phyloP scores from a whole-genome alignment of 768 basidiomycete species.

The Royoungia palumana region DNA sequence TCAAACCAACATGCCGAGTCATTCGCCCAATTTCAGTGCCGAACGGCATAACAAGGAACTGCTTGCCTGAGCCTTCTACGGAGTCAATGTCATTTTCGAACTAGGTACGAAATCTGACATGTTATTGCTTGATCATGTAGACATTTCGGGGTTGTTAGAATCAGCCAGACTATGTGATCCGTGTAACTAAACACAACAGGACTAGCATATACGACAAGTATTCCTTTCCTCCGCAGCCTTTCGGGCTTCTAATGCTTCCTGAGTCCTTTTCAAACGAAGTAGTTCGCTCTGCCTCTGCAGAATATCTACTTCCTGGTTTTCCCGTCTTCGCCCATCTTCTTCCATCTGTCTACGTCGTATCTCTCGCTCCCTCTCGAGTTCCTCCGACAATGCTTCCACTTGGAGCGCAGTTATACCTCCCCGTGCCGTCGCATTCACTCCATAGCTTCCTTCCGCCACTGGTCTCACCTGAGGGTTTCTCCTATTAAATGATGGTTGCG shows the following conservation, averaged over 20 bases:
- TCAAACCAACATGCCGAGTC: constrained; percentile 6
- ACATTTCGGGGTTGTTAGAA: too few relatives aligned
- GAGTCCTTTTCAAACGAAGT: background rate
- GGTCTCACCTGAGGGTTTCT: background rate
- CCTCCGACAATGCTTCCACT: background rate
- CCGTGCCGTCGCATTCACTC: background rate
- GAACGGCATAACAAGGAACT: constrained; percentile 5
- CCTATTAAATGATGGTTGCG: background rate
- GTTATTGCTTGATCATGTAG: too few relatives aligned
- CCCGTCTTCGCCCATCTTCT: background rate
- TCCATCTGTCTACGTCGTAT: background rate
- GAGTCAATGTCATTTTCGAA: too few relatives aligned
- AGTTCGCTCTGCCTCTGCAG: background rate
- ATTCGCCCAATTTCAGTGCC: constrained; percentile 3
- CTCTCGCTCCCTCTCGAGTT: background rate
- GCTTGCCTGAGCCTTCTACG: background rate
- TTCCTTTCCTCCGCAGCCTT: background rate
- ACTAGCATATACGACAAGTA: too few relatives aligned
- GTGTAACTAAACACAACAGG: too few relatives aligned
- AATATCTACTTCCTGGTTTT: background rate
- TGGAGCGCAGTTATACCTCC: background rate
- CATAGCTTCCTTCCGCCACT: background rate
- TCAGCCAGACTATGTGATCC: too few relatives aligned
- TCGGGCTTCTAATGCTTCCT: background rate
- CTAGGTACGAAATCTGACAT: too few relatives aligned